Conservation (phyloP, 2,329 filamentous ascomycete species). For the Didymella pinodella region DNA sequence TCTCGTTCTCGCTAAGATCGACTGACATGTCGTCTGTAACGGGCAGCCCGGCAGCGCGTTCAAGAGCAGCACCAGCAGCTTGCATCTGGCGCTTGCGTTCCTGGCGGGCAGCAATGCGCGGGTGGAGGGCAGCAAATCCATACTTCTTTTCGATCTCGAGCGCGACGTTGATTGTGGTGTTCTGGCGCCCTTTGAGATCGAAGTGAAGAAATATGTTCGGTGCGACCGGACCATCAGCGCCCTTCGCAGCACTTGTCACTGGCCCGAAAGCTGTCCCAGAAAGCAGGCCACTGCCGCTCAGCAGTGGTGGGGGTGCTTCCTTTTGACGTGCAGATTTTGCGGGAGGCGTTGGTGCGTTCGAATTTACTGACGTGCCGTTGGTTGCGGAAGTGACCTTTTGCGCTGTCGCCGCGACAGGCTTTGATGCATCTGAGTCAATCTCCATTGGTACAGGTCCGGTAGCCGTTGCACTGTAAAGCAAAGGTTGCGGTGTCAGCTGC, state of each 20-base stretch:
- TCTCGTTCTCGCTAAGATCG: conserved; percentile 74
- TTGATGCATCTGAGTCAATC: conserved; percentile 45
- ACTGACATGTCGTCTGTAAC: conserved; percentile 80
- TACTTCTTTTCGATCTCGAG: conserved; percentile 92
- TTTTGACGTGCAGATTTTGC: conserved; percentile 64
- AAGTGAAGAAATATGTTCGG: conserved; percentile 83
- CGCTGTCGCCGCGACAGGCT: conserved; percentile 32
- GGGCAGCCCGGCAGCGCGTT: conserved; percentile 74
- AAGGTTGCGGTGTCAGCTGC: conserved; percentile 22
- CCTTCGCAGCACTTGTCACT: conserved; percentile 56
- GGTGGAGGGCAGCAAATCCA: conserved; percentile 92
- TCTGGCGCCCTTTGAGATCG: conserved; percentile 79
- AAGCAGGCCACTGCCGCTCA: conserved; percentile 69
- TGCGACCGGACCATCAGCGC: conserved; percentile 58
- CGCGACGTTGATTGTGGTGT: conserved; percentile 95
- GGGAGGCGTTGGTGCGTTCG: conserved; percentile 61
- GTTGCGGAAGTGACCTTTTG: conserved; percentile 45
- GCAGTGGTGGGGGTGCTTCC: conserved; percentile 64
- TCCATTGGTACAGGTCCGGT: conserved; percentile 47
- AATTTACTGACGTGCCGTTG: conserved; percentile 53
- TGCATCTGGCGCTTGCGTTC: conserved; percentile 88
- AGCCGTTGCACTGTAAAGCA: conserved; percentile 26
- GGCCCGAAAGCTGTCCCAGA: conserved; percentile 68
- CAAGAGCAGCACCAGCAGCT: conserved; percentile 84
- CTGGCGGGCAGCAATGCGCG: conserved; percentile 85